Evolutionary conservation across 768 basidiomycete species (phyloP).

Genomic region (Leucocoprinus sp.): DNA sequence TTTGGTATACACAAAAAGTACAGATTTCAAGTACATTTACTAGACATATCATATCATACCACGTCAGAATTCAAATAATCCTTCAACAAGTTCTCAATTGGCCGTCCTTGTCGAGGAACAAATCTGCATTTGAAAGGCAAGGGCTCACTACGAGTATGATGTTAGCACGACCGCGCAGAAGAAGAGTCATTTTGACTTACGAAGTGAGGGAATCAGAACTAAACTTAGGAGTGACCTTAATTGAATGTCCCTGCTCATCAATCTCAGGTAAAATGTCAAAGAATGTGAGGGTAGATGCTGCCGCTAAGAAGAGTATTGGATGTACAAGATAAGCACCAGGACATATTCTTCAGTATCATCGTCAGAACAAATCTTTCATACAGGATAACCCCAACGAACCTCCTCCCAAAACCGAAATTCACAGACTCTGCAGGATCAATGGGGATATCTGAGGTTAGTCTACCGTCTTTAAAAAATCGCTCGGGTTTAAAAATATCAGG

Average conservation of each 20-base stretch:
- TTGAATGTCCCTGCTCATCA: constrained; percentile 6
- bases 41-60: background rate
- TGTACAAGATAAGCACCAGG: constrained; percentile 9
- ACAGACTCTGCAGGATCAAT: constrained; percentile 6
- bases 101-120: background rate
- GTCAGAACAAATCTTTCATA: background rate
- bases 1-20: background rate
- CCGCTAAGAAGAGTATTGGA: constrained; percentile 1
- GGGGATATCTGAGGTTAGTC: background rate
- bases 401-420: constrained; percentile 16
- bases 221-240: constrained; percentile 1
- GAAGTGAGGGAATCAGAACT: constrained; percentile 1
- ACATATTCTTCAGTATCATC: constrained; percentile 4
- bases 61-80: background rate
- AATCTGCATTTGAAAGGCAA: background rate
- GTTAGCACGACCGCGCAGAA: background rate
- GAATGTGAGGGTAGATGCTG: constrained; percentile 12
- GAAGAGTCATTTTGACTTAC: background rate
- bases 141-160: background rate
- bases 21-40: background rate
- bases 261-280: constrained; percentile 14
- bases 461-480: constrained; percentile 18
- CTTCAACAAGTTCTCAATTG: background rate
- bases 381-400: background rate
- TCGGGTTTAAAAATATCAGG: constrained; percentile 24